phyloP scores from a whole-genome alignment of 2,329 filamentous ascomycete genomes.

The Acephala macrosclerotiorum region DNA sequence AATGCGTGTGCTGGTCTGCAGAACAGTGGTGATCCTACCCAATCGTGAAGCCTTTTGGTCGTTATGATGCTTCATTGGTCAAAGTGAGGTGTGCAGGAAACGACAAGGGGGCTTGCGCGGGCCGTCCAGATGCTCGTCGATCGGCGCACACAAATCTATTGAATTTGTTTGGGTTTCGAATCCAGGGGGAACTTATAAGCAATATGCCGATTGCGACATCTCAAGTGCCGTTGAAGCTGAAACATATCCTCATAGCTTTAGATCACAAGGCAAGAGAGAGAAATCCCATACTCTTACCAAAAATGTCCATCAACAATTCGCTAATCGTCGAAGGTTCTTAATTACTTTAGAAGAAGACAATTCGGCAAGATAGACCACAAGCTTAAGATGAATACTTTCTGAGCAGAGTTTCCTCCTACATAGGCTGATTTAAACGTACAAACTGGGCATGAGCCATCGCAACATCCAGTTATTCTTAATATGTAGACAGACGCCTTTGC shows the following conservation, averaged over 20 bases:
- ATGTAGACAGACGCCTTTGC: constrained; percentile 35
- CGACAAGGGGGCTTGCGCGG: constrained; percentile 23
- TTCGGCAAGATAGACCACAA: background rate
- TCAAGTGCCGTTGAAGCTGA: constrained; percentile 17
- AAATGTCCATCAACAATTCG: background rate
- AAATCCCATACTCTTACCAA: background rate
- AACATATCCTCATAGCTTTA: background rate
- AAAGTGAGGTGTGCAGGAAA: constrained; percentile 17
- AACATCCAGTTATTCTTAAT: constrained; percentile 12
- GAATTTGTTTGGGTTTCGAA: background rate
- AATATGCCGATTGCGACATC: constrained; percentile 4
- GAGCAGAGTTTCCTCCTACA: constrained; percentile 34
- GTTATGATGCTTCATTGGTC: constrained; percentile 21
- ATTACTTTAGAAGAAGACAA: background rate
- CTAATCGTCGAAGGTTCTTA: background rate
- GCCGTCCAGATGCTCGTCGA: constrained; percentile 23
- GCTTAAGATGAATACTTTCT: constrained; percentile 1
- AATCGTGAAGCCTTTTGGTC: constrained; percentile 19
- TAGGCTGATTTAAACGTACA: constrained; percentile 35
- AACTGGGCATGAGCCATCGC: constrained; percentile 18
- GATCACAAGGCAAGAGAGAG: background rate
- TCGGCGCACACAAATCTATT: constrained; percentile 18
- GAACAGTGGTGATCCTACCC: constrained; percentile 19
- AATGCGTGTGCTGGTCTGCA: constrained; percentile 25
- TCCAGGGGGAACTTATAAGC: background rate